Percentiles rank a stretch among this genome's conserved stretches.
These are phyloP conservation scores for Chytriomyces sp. DNA, from an alignment of 192 early-diverging fungal species.

Conservation along the genomic window DNA sequence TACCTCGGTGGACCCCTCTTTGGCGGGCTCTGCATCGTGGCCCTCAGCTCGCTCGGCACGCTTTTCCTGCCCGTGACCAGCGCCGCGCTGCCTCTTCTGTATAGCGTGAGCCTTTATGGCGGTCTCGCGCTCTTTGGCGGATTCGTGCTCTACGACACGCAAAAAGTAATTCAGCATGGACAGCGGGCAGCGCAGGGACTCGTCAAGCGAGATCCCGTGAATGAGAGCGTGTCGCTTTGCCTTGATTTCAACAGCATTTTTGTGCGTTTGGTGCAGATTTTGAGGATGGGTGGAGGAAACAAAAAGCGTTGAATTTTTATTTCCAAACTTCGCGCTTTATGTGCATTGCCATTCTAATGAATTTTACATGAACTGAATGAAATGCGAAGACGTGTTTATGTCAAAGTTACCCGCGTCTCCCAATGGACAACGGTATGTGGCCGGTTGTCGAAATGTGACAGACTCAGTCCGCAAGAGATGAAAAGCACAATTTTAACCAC, in stretches of 20 bases:
- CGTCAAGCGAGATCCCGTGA: constrained; percentile 5
- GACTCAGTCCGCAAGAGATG: too few species aligned
- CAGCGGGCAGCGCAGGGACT: background rate
- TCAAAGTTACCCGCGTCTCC: too few species aligned
- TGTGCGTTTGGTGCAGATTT: constrained; percentile 22
- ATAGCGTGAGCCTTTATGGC: constrained; percentile 15
- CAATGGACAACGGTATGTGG: too few species aligned
- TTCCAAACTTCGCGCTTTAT: too few species aligned
- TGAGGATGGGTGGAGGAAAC: constrained; percentile 1
- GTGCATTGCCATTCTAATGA: too few species aligned
- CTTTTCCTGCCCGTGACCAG: constrained; percentile 11
- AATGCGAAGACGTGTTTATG: too few species aligned
- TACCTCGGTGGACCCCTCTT: constrained; percentile 27
- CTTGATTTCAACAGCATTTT: constrained; percentile 32
- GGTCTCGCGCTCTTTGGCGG: constrained; percentile 27
- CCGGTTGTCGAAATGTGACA: too few species aligned
- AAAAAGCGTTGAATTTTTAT: background rate
- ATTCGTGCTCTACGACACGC: constrained; percentile 29
- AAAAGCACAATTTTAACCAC: too few species aligned
- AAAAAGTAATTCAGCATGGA: constrained; percentile 23
- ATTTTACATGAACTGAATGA: too few species aligned
- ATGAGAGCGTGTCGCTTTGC: constrained; percentile 11
- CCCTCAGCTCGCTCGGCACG: background rate
- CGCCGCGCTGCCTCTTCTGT: constrained; percentile 14
- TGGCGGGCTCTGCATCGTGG: constrained; percentile 23